These are phyloP conservation scores for Prunus fruticosa DNA, from an alignment of 306 rosid species.

Conservation along the genomic window DNA sequence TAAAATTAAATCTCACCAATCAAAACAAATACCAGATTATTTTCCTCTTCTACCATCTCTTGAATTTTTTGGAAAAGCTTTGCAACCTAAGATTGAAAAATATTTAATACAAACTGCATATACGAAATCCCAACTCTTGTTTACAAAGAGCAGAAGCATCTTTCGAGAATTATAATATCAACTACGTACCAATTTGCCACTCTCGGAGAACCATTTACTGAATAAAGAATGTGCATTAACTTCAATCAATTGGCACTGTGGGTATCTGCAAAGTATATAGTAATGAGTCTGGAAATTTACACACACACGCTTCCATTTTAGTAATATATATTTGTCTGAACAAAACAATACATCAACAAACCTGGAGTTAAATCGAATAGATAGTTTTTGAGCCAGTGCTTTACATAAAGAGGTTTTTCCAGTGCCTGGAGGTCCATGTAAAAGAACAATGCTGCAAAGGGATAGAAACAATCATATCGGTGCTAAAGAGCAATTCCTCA, in stretches of 20 bases:
- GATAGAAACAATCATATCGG: slow-evolving; percentile 18
- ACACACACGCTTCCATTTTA: neutral
- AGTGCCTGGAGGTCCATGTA: slow-evolving; percentile 98
- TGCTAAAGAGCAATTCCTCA: neutral
- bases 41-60: slow-evolving; percentile 91
- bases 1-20: slow-evolving; percentile 68
- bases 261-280: slow-evolving; percentile 45
- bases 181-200: slow-evolving; percentile 91
- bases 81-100: slow-evolving; percentile 58
- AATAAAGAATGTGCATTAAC: slow-evolving; percentile 99
- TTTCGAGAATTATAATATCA: slow-evolving; percentile 6
- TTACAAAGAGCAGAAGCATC: slow-evolving; percentile 15
- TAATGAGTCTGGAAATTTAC: neutral
- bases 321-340: neutral
- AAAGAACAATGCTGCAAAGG: slow-evolving; percentile 66
- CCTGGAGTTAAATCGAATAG: slow-evolving; percentile 78
- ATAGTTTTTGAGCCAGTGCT: slow-evolving; percentile 93
- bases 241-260: slow-evolving; percentile 80
- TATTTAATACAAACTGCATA: neutral
- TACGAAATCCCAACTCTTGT: neutral
- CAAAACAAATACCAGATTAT: slow-evolving; percentile 97
- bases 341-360: slow-evolving; percentile 26
- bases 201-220: slow-evolving; percentile 99
- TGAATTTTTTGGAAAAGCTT: slow-evolving; percentile 92
- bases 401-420: slow-evolving; percentile 96